Percentiles rank a stretch among this genome's conserved stretches.
Evolutionary conservation across 169 alveolate species (phyloP).

Genomic region (Plasmodium malariae): DNA sequence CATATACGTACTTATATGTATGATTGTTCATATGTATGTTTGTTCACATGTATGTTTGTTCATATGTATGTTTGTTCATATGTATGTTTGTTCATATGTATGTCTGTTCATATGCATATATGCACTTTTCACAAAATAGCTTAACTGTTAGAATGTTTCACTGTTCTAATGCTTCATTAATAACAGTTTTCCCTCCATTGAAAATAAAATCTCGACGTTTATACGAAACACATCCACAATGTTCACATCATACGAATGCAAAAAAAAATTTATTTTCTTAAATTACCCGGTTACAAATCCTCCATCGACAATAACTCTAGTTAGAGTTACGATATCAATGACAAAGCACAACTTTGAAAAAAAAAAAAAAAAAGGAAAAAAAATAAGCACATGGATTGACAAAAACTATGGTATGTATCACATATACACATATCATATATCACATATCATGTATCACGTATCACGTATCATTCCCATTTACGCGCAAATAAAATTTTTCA

Average conservation of each 20-base stretch:
- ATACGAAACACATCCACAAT: too few relatives aligned
- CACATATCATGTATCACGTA: neutral
- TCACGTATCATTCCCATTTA: neutral
- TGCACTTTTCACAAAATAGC: neutral
- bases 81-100: neutral
- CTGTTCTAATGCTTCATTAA: too few relatives aligned
- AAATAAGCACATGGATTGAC: neutral
- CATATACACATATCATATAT: too few relatives aligned
- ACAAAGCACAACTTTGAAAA: conserved; percentile 89
- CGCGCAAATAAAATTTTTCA: neutral
- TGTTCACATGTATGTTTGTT: neutral
- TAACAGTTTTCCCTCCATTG: too few relatives aligned
- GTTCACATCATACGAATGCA: too few relatives aligned
- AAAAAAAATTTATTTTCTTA: too few relatives aligned
- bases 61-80: neutral
- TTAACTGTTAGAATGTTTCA: too few relatives aligned
- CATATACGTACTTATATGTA: neutral
- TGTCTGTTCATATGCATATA: neutral
- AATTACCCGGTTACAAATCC: conserved; percentile 89
- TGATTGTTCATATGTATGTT: neutral
- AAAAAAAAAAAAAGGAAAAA: neutral
- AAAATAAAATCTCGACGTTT: too few relatives aligned
- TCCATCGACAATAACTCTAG: conserved; percentile 93
- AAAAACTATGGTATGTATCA: too few relatives aligned
- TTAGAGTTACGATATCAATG: conserved; percentile 90